phyloP scores from a whole-genome alignment of 2,329 filamentous ascomycete genomes.

The Alternaria gansuensis region DNA sequence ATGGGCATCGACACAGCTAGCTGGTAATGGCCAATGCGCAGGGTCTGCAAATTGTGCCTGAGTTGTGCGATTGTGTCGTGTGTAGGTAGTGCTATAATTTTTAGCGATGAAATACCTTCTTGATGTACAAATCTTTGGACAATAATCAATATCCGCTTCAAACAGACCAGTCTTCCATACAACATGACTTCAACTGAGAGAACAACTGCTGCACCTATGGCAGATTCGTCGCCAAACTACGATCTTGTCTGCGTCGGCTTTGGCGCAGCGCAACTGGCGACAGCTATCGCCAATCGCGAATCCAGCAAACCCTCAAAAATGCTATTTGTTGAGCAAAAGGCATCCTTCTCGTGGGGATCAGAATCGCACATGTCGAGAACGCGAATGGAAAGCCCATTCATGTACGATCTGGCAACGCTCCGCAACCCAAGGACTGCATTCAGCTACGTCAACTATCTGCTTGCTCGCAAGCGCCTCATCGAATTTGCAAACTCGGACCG shows the following conservation, averaged over 20 bases:
- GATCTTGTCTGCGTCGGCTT: slow-evolving; percentile 52
- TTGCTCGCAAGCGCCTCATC: slow-evolving; percentile 42
- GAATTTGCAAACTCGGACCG: slow-evolving; percentile 52
- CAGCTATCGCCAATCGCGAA: slow-evolving; percentile 50
- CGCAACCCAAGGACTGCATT: slow-evolving; percentile 50
- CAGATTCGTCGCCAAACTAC: slow-evolving; percentile 31
- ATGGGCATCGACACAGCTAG: slow-evolving; percentile 17
- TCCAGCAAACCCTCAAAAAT: slow-evolving; percentile 35
- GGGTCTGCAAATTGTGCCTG: slow-evolving; percentile 22
- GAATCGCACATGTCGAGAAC: slow-evolving; percentile 40
- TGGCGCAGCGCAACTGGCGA: slow-evolving; percentile 48
- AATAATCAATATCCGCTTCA: neutral
- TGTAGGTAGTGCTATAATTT: slow-evolving; percentile 13
- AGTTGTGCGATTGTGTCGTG: slow-evolving; percentile 13
- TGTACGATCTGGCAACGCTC: slow-evolving; percentile 49
- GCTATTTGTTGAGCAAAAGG: slow-evolving; percentile 48
- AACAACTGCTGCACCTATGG: slow-evolving; percentile 25
- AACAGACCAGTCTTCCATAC: neutral
- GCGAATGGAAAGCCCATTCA: slow-evolving; percentile 49
- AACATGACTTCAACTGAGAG: slow-evolving; percentile 39
- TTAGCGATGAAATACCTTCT: slow-evolving; percentile 16
- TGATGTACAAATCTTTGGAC: slow-evolving; percentile 5
- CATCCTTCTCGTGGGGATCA: slow-evolving; percentile 47
- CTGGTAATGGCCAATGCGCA: slow-evolving; percentile 25
- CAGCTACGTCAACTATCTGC: slow-evolving; percentile 49